These are phyloP conservation scores for Scheffersomyces segobiensis DNA, from an alignment of 1,139 yeast species.

Conservation along the genomic window DNA sequence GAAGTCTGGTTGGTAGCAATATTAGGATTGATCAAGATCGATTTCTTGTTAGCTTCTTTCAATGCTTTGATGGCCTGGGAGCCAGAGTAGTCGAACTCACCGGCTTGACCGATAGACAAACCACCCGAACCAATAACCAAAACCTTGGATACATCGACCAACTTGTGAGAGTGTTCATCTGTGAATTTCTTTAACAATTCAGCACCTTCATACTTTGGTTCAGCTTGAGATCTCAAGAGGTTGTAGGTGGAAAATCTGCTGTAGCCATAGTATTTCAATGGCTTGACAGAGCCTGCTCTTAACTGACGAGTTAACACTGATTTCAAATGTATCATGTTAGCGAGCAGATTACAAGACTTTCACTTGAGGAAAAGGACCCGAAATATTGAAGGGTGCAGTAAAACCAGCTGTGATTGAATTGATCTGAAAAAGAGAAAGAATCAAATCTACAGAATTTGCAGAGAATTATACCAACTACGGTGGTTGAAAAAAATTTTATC, in stretches of 20 bases:
- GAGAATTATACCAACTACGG: slow-evolving; percentile 5
- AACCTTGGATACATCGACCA: slow-evolving; percentile 87
- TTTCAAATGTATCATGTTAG: slow-evolving; percentile 7
- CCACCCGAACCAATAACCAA: slow-evolving; percentile 98
- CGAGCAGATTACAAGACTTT: neutral
- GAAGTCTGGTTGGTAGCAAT: slow-evolving; percentile 98
- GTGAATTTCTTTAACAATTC: slow-evolving; percentile 48
- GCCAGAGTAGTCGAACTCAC: slow-evolving; percentile 97
- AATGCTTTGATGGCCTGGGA: slow-evolving; percentile 97
- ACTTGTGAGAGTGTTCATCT: slow-evolving; percentile 49
- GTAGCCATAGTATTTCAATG: slow-evolving; percentile 2
- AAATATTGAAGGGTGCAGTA: neutral
- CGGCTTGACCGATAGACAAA: slow-evolving; percentile 97
- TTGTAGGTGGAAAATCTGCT: slow-evolving; percentile 4
- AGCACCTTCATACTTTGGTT: slow-evolving; percentile 53
- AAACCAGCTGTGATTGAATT: neutral
- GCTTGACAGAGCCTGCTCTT: slow-evolving; percentile 7
- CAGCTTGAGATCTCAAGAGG: slow-evolving; percentile 2
- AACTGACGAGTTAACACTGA: slow-evolving; percentile 5
- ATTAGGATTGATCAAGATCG: slow-evolving; percentile 91
- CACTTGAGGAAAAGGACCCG: neutral
- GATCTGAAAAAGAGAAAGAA: slow-evolving; percentile 4
- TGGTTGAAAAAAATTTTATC: slow-evolving; percentile 12
- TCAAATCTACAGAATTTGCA: slow-evolving; percentile 1
- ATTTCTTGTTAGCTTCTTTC: slow-evolving; percentile 81